Conservation (phyloP, 352 stramenopile genomes). For the Peronospora farinosa region DNA sequence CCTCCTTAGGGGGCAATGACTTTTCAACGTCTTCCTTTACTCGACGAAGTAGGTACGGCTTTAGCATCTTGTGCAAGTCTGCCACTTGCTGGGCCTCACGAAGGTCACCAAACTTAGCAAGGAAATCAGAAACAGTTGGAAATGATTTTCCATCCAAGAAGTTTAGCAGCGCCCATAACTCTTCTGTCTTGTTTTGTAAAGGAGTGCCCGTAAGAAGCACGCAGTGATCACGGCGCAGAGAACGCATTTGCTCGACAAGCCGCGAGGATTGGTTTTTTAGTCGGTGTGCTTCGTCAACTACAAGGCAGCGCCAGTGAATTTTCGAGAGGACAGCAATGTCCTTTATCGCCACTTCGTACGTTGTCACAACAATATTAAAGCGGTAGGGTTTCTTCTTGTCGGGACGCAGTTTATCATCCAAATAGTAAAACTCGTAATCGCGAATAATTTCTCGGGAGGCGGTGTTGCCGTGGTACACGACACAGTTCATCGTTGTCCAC, state of each 20-base stretch:
- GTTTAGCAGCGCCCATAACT: conserved; percentile 99
- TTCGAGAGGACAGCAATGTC: conserved; percentile 90
- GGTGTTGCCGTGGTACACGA: conserved; percentile 97
- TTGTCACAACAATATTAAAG: conserved; percentile 88
- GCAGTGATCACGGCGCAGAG: conserved; percentile 71
- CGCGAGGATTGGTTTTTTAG: conserved; percentile 85
- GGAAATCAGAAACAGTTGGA: conserved; percentile 89
- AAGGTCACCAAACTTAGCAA: conserved; percentile 88
- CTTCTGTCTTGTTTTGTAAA: conserved; percentile 97
- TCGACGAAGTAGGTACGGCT: conserved; percentile 83
- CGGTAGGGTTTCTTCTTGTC: conserved; percentile 85
- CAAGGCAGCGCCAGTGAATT: conserved; percentile 89
- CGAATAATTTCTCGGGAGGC: conserved; percentile 91
- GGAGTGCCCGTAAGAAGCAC: conserved; percentile 84
- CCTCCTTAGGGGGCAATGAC: conserved; percentile 80
- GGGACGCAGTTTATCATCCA: conserved; percentile 55
- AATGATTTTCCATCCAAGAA: conserved; percentile 95
- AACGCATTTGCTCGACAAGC: conserved; percentile 82
- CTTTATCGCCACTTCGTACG: conserved; percentile 88
- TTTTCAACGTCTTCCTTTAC: conserved; percentile 90
- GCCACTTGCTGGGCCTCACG: conserved; percentile 85
- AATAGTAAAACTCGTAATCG: conserved; percentile 92
- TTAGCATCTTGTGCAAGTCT: conserved; percentile 87
- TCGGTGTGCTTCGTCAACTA: conserved; percentile 87
- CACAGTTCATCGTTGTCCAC: conserved; percentile 98